These are phyloP conservation scores for Arthrobotrys conoides DNA, from an alignment of 2,329 filamentous ascomycete genomes.

Conservation along the genomic window DNA sequence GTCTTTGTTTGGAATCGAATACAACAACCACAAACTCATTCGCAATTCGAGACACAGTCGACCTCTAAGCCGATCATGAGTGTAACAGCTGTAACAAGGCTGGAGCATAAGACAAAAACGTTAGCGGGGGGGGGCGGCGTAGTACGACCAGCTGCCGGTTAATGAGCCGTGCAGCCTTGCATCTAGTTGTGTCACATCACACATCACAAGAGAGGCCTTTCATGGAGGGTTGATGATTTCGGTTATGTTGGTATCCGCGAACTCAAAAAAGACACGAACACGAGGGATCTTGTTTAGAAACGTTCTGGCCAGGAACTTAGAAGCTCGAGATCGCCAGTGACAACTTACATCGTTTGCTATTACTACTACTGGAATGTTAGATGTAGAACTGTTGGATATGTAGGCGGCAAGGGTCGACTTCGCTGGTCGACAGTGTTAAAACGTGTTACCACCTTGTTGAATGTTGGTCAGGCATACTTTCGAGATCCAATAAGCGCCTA, in stretches of 20 bases:
- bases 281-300: not conserved
- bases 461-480: slow-evolving; percentile 11
- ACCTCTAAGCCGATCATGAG: not conserved
- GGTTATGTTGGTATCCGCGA: slow-evolving; percentile 11
- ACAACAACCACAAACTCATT: slow-evolving; percentile 27
- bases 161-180: slow-evolving; percentile 17
- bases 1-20: slow-evolving; percentile 9
- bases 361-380: not conserved
- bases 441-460: slow-evolving; percentile 1
- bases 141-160: slow-evolving; percentile 32
- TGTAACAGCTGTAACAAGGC: slow-evolving; percentile 9
- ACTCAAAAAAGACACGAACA: not conserved
- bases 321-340: not conserved
- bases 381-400: slow-evolving; percentile 16
- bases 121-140: slow-evolving; percentile 33
- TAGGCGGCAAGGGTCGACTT: not conserved
- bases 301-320: not conserved
- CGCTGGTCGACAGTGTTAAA: not conserved
- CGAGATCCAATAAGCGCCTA: slow-evolving; percentile 18
- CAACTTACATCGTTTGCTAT: not conserved
- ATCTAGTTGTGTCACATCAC: slow-evolving; percentile 16
- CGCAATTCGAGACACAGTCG: slow-evolving; percentile 28
- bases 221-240: slow-evolving; percentile 7
- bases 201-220: not conserved
- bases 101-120: slow-evolving; percentile 33